Base-by-base conservation (phyloP, 78 protist genomes). In the Dictyostelium discoideum region DNA sequence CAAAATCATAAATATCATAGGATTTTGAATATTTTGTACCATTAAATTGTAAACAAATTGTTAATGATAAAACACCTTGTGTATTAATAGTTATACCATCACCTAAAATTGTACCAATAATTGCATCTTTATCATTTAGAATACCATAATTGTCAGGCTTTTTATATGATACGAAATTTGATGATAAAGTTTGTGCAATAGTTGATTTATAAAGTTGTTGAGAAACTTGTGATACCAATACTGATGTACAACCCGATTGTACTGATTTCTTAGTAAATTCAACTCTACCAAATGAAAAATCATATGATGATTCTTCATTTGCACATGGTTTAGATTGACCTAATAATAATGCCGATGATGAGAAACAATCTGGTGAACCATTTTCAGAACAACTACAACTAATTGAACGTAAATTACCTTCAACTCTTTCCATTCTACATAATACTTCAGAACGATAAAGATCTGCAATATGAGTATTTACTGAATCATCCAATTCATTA, bases 251-350 rank as follows among this genome's bases (percentile, higher is more conserved):
- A 22, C 57, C 77, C 0, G 6, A 32, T 16, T 82, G 84, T 5
- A 86, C 85, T 5, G 92, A 86, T 26, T n/a, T 42, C 5, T 26
- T 39, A 50, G 6, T 29, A 10, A 86, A 86, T 20, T n/a, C 14
- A 54, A 86, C 40, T 5, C 4, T 22, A 37, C 92, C 92, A 77
- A 76, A 76, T 6, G 84, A 14, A 20, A 86, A 86, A 54, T 74
- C 32, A 39, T 50, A 86, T 1, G 44, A 11, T 24, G 92, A 76
- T 3, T 39, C 67, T 54, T 48, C 85, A 54, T 29, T 39, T 11
- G 54, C n/a, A 39, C 92, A 86, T 76, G 92, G 92, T n/a, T 86
- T 86, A 1, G 85, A 50, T 44, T 48, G 50, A 77, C 92, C 92
- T 18, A 86, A 54, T 18, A 54, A 20, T 13, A 60, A 37, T 6